Evolutionary conservation across 2,329 filamentous ascomycete species (phyloP).

Genomic region (Neonectria sp.): DNA sequence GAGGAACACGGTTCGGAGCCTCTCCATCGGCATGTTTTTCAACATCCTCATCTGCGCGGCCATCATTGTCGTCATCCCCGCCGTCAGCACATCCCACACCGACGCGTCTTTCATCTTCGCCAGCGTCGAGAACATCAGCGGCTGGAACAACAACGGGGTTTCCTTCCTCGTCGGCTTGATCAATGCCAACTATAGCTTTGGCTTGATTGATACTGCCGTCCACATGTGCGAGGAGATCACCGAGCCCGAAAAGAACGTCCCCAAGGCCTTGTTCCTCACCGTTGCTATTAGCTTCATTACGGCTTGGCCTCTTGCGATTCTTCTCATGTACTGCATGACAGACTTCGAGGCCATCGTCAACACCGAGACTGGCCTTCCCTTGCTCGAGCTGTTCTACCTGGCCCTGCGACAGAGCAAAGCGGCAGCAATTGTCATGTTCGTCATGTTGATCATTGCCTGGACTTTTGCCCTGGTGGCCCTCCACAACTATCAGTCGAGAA

Average conservation of each 20-base stretch:
- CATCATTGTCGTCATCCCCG: constrained; percentile 1
- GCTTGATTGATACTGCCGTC: constrained; percentile 17
- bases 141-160: constrained; percentile 13
- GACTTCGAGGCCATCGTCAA: constrained; percentile 9
- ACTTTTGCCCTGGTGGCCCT: not conserved
- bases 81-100: not conserved
- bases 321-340: constrained; percentile 19
- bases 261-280: constrained; percentile 8
- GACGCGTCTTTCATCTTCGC: constrained; percentile 12
- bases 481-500: not conserved
- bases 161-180: constrained; percentile 20
- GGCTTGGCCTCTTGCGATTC: constrained; percentile 1
- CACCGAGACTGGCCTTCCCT: constrained; percentile 10
- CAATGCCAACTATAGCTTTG: constrained; percentile 24
- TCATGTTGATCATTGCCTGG: not conserved
- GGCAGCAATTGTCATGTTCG: not conserved
- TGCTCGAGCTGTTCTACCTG: constrained; percentile 11
- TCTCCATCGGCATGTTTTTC: not conserved
- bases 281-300: constrained; percentile 1
- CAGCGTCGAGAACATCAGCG: constrained; percentile 7
- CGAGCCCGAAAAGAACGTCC: constrained; percentile 6
- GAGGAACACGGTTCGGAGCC: too few relatives aligned
- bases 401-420: constrained; percentile 10
- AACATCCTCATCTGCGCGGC: not conserved
- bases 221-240: constrained; percentile 30